Evolutionary conservation across 2,329 filamentous ascomycete genomes (phyloP).

Genomic region (Westerdykella sp.): DNA sequence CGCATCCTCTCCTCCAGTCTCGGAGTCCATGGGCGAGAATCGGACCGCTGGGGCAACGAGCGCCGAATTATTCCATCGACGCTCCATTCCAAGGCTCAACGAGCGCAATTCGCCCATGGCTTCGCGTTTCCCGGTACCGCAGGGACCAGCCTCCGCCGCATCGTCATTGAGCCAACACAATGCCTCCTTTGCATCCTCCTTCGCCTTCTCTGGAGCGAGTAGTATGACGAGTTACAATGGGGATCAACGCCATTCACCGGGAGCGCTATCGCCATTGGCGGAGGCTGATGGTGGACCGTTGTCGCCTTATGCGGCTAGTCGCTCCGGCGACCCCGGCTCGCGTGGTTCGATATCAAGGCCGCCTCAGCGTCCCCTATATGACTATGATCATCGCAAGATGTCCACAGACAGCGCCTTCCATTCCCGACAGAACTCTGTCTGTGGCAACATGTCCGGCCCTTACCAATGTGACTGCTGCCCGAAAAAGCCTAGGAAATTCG

Average conservation of each 20-base stretch:
- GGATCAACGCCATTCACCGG: constrained; percentile 55
- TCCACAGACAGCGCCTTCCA: constrained; percentile 41
- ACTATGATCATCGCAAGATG: constrained; percentile 43
- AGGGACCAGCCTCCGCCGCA: constrained; percentile 59
- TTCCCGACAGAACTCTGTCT: constrained; percentile 45
- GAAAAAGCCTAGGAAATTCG: constrained; percentile 95
- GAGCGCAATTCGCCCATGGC: constrained; percentile 48
- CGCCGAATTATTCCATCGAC: constrained; percentile 46
- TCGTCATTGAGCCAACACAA: constrained; percentile 57
- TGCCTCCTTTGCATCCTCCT: constrained; percentile 57
- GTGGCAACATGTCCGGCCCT: constrained; percentile 35
- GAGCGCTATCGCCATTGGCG: constrained; percentile 53
- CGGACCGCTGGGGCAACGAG: constrained; percentile 38
- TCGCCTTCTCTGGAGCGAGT: constrained; percentile 54
- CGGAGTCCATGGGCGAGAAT: constrained; percentile 47
- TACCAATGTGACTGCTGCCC: constrained; percentile 85
- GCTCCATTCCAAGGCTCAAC: constrained; percentile 51
- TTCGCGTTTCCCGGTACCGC: constrained; percentile 50
- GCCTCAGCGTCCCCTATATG: constrained; percentile 38
- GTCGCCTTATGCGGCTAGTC: constrained; percentile 49
- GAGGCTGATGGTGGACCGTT: constrained; percentile 50
- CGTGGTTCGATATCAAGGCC: constrained; percentile 35
- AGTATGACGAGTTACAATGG: constrained; percentile 61
- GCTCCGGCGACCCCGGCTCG: constrained; percentile 40
- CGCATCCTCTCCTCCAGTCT: constrained; percentile 55